Evolutionary conservation across 1,139 yeast species (phyloP).

Genomic region (Dujonia santamariae): DNA sequence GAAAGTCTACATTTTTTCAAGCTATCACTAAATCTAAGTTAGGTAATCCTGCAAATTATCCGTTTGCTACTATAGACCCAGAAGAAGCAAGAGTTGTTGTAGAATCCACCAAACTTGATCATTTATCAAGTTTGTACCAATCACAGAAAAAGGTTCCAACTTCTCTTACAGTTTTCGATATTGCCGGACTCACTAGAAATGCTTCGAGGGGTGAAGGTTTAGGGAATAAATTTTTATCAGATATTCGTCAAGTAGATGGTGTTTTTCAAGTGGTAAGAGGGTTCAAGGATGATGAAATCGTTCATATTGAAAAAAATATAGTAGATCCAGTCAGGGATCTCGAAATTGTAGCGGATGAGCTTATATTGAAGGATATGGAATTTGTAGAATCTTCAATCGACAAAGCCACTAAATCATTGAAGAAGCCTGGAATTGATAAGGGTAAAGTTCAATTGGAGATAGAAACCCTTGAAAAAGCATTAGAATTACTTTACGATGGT

Average conservation of each 20-base stretch:
- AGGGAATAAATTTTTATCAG: conserved; percentile 71
- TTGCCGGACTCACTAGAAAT: conserved; percentile 73
- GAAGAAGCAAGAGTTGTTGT: conserved; percentile 63
- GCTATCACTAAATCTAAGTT: conserved; percentile 67
- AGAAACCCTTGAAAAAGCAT: conserved; percentile 44
- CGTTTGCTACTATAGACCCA: conserved; percentile 77
- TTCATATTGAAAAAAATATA: conserved; percentile 61
- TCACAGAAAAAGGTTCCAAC: conserved; percentile 55
- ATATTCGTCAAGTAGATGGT: conserved; percentile 73
- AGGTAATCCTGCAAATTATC: conserved; percentile 79
- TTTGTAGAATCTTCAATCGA: conserved; percentile 57
- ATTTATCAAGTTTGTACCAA: conserved; percentile 40
- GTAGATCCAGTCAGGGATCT: conserved; percentile 70
- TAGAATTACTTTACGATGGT: conserved; percentile 57
- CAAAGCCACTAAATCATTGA: conserved; percentile 38
- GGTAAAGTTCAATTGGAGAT: conserved; percentile 39
- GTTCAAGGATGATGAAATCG: conserved; percentile 63
- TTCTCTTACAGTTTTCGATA: conserved; percentile 60
- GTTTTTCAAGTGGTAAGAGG: conserved; percentile 70
- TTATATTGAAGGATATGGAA: conserved; percentile 70
- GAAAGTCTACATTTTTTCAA: conserved; percentile 88
- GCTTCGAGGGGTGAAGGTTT: conserved; percentile 76
- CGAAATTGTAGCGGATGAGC: conserved; percentile 66
- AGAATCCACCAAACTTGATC: conserved; percentile 49
- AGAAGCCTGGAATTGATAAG: conserved; percentile 31